A percentile compares a stretch with the other conserved stretches of the same genome.
phyloP scores from a whole-genome alignment of 179 eudicot species.

The Actinidia polygama region DNA sequence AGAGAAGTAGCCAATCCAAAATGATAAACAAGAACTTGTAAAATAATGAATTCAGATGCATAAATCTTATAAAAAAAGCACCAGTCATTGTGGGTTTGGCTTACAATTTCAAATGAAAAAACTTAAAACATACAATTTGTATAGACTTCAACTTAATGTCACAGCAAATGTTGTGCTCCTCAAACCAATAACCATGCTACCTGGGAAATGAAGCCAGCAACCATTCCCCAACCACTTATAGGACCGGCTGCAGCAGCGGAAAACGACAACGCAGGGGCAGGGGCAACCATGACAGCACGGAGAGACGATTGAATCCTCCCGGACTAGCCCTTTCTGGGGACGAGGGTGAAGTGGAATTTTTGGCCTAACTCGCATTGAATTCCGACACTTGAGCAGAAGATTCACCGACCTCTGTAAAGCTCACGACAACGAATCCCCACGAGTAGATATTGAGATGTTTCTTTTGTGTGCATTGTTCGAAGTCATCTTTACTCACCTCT shows the following conservation, averaged over 20 bases:
- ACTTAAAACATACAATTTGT: too few species aligned
- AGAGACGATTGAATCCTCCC: slow-evolving; percentile 14
- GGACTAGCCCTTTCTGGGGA: slow-evolving; percentile 23
- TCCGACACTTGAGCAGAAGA: slow-evolving; percentile 45
- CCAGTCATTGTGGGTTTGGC: neutral
- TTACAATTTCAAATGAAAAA: neutral
- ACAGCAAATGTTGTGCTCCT: neutral
- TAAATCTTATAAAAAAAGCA: neutral
- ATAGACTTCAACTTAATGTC: neutral
- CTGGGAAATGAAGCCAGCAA: too few species aligned
- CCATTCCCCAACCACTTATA: too few species aligned
- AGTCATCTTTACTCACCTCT: slow-evolving; percentile 40
- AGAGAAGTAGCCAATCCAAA: too few species aligned
- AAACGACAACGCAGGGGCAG: neutral
- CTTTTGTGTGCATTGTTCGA: slow-evolving; percentile 34
- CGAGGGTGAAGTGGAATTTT: slow-evolving; percentile 48
- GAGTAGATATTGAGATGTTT: slow-evolving; percentile 22
- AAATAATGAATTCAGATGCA: neutral
- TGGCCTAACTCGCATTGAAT: slow-evolving; percentile 50
- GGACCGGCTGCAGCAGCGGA: too few species aligned
- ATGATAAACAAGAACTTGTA: too few species aligned
- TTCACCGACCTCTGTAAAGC: slow-evolving; percentile 31
- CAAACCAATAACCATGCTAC: neutral
- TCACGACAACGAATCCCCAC: slow-evolving; percentile 20
- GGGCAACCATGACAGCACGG: neutral